phyloP scores from a whole-genome alignment of 2,329 filamentous ascomycete species.

The Epichloe typhina region DNA sequence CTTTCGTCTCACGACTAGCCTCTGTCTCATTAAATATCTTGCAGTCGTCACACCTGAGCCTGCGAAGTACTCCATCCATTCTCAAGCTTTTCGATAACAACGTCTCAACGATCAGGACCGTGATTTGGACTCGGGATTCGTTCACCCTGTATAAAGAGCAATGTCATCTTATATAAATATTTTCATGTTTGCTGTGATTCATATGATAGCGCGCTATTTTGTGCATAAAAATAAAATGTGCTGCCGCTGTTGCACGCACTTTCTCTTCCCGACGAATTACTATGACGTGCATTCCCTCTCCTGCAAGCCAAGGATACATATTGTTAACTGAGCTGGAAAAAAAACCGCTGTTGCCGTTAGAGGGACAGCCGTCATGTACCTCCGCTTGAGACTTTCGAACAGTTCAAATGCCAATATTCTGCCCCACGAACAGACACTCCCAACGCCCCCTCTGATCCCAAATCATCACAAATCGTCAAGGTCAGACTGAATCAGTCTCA shows the following conservation, averaged over 20 bases:
- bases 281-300: neutral
- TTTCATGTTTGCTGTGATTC: neutral
- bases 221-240: conserved; percentile 1
- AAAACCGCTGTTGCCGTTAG: neutral
- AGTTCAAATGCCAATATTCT: neutral
- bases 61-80: neutral
- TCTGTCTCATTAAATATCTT: neutral
- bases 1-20: neutral
- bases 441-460: neutral
- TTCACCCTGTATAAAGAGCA: neutral
- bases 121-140: neutral
- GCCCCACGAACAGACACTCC: neutral
- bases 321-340: neutral
- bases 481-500: neutral
- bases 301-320: neutral
- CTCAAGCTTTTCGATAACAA: neutral
- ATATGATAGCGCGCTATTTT: neutral
- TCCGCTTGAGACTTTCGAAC: neutral
- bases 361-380: neutral
- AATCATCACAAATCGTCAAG: neutral
- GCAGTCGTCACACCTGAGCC: neutral
- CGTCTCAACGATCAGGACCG: neutral
- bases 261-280: neutral
- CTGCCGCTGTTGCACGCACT: conserved; percentile 1
- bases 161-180: neutral